Evolutionary conservation across 768 basidiomycete genomes (phyloP).

Genomic region (Podaxis sp.): DNA sequence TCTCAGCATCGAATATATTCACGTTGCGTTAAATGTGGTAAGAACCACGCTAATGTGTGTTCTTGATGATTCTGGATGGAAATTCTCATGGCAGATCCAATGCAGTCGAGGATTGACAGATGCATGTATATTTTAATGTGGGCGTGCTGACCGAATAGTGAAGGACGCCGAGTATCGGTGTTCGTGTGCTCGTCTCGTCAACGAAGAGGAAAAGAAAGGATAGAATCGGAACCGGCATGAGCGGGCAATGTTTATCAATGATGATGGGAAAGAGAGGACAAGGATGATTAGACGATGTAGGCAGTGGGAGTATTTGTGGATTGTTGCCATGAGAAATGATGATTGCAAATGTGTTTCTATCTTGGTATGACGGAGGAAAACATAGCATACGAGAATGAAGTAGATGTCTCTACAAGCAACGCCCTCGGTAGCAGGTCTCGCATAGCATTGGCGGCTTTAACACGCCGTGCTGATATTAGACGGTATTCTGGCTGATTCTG

Average conservation of each 20-base stretch:
- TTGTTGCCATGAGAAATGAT: conserved; percentile 16
- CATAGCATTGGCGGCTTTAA: neutral
- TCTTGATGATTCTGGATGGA: neutral
- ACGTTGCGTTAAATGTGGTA: neutral
- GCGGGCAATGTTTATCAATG: neutral
- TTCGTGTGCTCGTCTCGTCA: neutral
- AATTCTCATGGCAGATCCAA: neutral
- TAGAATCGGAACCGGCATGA: neutral
- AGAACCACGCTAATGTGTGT: neutral
- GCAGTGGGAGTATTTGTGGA: conserved; percentile 7
- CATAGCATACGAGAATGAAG: neutral
- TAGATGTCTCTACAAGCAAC: neutral
- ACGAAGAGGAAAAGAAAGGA: neutral
- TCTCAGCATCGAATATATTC: neutral
- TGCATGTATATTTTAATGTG: neutral
- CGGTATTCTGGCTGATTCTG: neutral
- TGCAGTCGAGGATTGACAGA: neutral
- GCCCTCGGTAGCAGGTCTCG: neutral
- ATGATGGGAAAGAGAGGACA: neutral
- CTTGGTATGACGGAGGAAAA: neutral
- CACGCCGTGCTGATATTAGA: neutral
- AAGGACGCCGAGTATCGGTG: neutral
- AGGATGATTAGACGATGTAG: neutral
- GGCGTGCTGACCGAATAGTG: too few relatives aligned
- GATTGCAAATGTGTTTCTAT: neutral